Evolutionary conservation across 352 stramenopile genomes (phyloP).

Genomic region (Phytophthora melonis): DNA sequence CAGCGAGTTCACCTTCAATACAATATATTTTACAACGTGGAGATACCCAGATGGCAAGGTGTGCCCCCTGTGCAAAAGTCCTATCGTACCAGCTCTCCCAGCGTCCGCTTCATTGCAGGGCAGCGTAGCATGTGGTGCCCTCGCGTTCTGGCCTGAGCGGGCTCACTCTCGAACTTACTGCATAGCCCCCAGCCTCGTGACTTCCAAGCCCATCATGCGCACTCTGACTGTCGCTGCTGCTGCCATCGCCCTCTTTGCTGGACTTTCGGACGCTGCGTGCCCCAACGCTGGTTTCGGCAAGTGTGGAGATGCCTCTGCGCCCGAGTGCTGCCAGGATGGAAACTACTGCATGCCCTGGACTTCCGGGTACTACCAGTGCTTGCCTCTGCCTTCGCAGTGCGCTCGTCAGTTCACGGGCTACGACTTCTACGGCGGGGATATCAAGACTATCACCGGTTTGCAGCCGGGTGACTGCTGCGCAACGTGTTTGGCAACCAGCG

Average conservation of each 20-base stretch:
- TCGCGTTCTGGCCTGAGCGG: background rate
- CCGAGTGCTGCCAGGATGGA: constrained; percentile 46
- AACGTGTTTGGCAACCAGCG: constrained; percentile 46
- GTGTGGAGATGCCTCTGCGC: constrained; percentile 33
- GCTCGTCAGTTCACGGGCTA: constrained; percentile 49
- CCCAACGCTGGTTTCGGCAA: constrained; percentile 25
- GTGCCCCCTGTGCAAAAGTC: background rate
- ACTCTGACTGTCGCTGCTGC: constrained; percentile 13
- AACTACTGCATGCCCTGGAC: constrained; percentile 58
- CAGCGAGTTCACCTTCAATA: background rate
- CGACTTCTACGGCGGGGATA: constrained; percentile 62
- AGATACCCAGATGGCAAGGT: constrained; percentile 1
- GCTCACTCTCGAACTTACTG: constrained; percentile 13
- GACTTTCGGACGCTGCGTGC: constrained; percentile 22
- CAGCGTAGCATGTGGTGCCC: background rate
- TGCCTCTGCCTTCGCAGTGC: constrained; percentile 44
- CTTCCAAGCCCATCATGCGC: constrained; percentile 12
- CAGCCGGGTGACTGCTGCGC: constrained; percentile 50
- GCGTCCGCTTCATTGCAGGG: background rate
- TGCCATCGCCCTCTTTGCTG: constrained; percentile 9
- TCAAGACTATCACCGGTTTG: constrained; percentile 46
- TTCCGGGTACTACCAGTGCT: constrained; percentile 48
- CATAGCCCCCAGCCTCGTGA: constrained; percentile 11
- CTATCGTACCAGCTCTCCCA: constrained; percentile 11
- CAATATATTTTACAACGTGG: constrained; percentile 12